Base-by-base conservation (phyloP, 2,329 filamentous ascomycete species). In the Sarocladiaceae sp. region DNA sequence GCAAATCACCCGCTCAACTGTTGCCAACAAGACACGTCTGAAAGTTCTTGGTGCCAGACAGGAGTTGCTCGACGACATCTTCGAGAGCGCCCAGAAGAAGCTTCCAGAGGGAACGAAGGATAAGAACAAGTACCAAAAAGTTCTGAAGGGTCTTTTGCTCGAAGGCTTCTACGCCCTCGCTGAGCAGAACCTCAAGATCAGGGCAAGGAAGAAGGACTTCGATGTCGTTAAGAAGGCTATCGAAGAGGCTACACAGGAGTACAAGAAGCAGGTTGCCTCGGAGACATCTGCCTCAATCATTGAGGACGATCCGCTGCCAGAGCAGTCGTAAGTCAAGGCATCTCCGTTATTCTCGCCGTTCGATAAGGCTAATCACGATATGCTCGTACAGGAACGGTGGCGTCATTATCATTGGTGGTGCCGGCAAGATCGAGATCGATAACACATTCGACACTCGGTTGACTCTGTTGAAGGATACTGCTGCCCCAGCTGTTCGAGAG, bases 371-470 rank as follows among this genome's bases (percentile, higher is more conserved):
- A 15, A 25, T 33, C 12, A 47, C 40, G 31, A 31, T 4, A 33
- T 39, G 4, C 26, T 20, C 17, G 31, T 49, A 56, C 60, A 97
- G 94, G 64, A 80, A 91, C 55, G 94, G 94, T 55, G 94, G 94
- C 62, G 79, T 96, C 53, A 69, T 82, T 54, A 84, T 99, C 58
- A 73, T 96, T 52, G 90, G 92, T 58, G 86, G 88, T 60, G 79
- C 79, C 58, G 94, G 94, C 68, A 97, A 93, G 80, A 97, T 99
- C 68, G 91, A 96, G 64, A 93, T 99, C 71, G 92, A 97, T 82
- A 97, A 99, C 78, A 97, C 94, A 52, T 88, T 97, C 61, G 94
- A 97, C 68, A 88, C 96, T 67, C 86, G 94, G 59, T 78, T 99
- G 71, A 82, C 81, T 64, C 78, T 97, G 55, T 83, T 97, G 58